These are phyloP conservation scores for Petunia hybrid DNA, from an alignment of 305 asterid species.

Conservation along the genomic window DNA sequence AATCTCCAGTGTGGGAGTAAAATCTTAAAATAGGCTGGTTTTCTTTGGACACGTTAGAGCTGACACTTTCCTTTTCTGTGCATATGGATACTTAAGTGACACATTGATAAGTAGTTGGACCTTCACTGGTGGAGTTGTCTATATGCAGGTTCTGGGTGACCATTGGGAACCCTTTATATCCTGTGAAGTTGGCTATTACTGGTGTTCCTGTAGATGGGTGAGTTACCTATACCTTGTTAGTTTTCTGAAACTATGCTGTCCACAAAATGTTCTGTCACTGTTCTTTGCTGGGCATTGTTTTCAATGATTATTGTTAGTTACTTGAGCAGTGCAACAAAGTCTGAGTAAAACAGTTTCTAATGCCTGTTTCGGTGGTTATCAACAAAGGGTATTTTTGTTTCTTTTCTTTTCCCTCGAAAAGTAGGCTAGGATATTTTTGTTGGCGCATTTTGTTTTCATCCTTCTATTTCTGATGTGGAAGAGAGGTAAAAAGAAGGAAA, in stretches of 20 bases:
- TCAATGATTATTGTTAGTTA: too few species aligned
- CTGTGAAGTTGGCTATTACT: conserved; percentile 78
- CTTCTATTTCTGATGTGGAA: not conserved
- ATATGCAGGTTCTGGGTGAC: conserved; percentile 87
- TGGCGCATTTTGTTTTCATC: not conserved
- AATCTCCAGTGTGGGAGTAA: conserved; percentile 19
- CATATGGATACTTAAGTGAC: conserved; percentile 22
- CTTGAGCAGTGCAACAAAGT: conserved; percentile 23
- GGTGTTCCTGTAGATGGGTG: conserved; percentile 86
- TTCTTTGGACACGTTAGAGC: not conserved
- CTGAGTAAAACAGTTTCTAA: conserved; percentile 8
- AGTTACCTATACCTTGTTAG: conserved; percentile 36
- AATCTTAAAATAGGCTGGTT: conserved; percentile 9
- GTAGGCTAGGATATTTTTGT: not conserved
- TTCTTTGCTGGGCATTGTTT: not conserved
- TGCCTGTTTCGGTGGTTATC: conserved; percentile 18
- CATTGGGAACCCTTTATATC: conserved; percentile 65
- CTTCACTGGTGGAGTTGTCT: conserved; percentile 12
- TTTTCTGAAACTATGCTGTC: conserved; percentile 22
- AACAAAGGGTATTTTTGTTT: conserved; percentile 19
- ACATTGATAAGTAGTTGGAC: not conserved
- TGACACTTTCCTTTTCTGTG: conserved; percentile 11
- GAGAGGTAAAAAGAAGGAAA: not conserved
- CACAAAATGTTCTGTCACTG: conserved; percentile 16
- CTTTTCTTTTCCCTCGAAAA: not conserved